Conservation (phyloP, 306 rosid genomes). For the Inga laurina region DNA sequence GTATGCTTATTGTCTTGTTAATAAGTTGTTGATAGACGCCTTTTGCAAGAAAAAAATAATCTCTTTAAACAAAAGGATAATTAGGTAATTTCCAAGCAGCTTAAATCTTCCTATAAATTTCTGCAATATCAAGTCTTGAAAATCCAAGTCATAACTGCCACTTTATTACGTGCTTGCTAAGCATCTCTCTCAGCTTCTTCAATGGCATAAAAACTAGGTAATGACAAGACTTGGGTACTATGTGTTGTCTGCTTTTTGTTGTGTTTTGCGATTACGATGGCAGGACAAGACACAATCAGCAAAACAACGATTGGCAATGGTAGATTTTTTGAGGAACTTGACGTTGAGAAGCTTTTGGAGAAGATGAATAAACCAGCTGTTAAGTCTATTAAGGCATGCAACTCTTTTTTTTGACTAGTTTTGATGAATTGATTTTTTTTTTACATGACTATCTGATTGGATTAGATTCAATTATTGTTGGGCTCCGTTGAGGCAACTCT, state of each 20-base stretch:
- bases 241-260: not conserved
- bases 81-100: not conserved
- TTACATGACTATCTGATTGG: no score
- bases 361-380: not conserved
- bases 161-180: not conserved
- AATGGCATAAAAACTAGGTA: not conserved
- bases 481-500: no score
- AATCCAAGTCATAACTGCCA: not conserved
- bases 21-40: no score
- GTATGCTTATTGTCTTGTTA: no score
- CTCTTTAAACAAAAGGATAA: not conserved
- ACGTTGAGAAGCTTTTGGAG: not conserved
- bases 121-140: not conserved
- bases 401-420: not conserved
- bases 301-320: not conserved
- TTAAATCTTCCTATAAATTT: not conserved
- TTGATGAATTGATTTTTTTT: not conserved
- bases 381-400: not conserved
- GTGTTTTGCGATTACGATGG: not conserved
- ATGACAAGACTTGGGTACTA: not conserved
- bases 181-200: not conserved
- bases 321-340: not conserved
- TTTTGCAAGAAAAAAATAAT: not conserved
- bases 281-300: not conserved
- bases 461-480: no score